Percentiles rank a stretch among this genome's conserved stretches.
phyloP scores from a whole-genome alignment of 441 rosid genomes.

The Cnidoscolus chayamansa region DNA sequence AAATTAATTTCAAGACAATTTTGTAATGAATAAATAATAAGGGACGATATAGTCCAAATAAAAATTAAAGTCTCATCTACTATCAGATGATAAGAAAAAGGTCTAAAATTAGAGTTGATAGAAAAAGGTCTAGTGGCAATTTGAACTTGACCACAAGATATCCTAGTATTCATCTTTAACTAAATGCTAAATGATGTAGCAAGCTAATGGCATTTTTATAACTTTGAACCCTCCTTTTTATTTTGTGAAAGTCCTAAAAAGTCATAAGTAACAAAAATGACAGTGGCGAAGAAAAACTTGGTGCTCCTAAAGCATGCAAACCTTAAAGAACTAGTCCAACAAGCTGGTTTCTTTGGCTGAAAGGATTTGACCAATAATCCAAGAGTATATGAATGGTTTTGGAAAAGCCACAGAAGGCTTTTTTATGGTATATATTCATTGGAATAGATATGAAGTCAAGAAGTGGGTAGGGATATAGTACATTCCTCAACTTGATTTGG shows the following conservation, averaged over 20 bases:
- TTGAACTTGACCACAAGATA: not conserved
- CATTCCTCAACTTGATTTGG: not conserved
- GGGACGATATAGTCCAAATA: too few relatives aligned
- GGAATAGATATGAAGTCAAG: not conserved
- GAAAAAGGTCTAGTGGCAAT: too few relatives aligned
- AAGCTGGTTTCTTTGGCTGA: not conserved
- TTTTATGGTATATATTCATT: not conserved
- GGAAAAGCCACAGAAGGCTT: not conserved
- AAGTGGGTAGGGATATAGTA: not conserved
- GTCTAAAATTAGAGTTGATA: too few relatives aligned
- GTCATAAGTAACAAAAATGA: not conserved
- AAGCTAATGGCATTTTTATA: not conserved
- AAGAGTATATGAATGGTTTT: not conserved
- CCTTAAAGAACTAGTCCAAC: not conserved
- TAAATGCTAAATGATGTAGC: not conserved
- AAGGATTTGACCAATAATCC: not conserved
- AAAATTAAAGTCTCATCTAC: too few relatives aligned
- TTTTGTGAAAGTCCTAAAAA: not conserved
- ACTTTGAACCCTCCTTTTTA: not conserved
- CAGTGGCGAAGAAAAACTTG: not conserved
- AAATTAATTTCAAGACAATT: too few relatives aligned
- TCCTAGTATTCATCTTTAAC: not conserved
- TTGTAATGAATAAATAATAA: too few relatives aligned
- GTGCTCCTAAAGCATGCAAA: not conserved
- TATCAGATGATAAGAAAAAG: too few relatives aligned